Evolutionary conservation across 2,329 filamentous ascomycete species (phyloP), one percentile per base, ranked within the genome.

Genomic region (Fusarium newnesense): DNA sequence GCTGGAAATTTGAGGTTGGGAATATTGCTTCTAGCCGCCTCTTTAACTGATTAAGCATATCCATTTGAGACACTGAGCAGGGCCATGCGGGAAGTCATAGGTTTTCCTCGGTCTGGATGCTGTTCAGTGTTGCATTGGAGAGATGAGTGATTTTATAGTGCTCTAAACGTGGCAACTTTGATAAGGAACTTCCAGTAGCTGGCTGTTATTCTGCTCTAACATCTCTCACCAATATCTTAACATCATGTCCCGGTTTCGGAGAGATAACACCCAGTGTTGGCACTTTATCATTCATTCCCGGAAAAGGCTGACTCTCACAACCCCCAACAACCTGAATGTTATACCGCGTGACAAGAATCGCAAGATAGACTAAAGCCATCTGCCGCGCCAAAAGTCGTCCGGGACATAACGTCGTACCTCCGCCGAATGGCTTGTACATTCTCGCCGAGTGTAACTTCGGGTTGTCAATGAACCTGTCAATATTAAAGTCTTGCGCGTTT

Each of bases 321-420:
- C 57, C 30, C 5, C 9, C 56, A 10, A 44, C 9, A 7, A 50
- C 4, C 3, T 54, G 7, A 0, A 49, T 60, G 2, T 68, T 47
- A 42, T 54, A 54, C 3, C 63, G 52, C 5, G 42, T 67, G 5
- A 61, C 18, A 28, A 68, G 19, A 16, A 13, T 67, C 11, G 54
- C 63, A 4, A 68, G 40, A 10, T 67, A 32, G 4, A n/a, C 37
- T 10, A 49, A 26, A 4, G 34, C 37, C 5, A 15, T 59, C 12
- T 60, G 44, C 16, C 32, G 63, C 0, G 26, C 52, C 4, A 52
- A 10, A 9, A 50, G 30, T 1, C 61, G 24, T 4, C 39, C 44
- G 16, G 52, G 34, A 19, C 44, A 66, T 8, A 46, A 34, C 0
- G 39, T 19, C 3, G n/a, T 5, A 4, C 52, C 46, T 1, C 62